These are phyloP conservation scores for Paecilomyces dactylethromorphus DNA, from an alignment of 2,329 filamentous ascomycete species.

Conservation along the genomic window DNA sequence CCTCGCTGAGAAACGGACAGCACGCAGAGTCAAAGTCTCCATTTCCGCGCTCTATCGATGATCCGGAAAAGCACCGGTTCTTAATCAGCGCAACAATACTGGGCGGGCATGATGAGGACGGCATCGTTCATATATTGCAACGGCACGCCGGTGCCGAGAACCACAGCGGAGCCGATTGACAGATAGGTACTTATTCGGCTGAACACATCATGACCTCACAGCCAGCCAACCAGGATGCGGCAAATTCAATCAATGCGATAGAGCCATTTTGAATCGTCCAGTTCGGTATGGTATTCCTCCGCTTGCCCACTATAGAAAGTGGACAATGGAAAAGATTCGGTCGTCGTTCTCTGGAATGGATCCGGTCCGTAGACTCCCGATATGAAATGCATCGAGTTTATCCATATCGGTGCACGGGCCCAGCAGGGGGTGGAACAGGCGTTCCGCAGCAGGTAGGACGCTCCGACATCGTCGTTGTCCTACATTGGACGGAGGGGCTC, in stretches of 20 bases:
- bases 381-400: not conserved
- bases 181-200: not conserved
- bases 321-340: not conserved
- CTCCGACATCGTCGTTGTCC: not conserved
- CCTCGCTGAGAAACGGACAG: not conserved
- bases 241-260: not conserved
- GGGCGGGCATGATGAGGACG: not conserved
- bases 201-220: slow-evolving; percentile 12
- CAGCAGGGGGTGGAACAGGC: too few relatives aligned
- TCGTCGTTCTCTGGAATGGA: not conserved
- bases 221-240: not conserved
- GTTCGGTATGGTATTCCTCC: not conserved
- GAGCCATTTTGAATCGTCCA: not conserved
- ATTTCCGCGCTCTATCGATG: not conserved
- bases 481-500: not conserved
- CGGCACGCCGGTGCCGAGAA: not conserved
- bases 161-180: not conserved
- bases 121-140: not conserved
- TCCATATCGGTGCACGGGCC: not conserved
- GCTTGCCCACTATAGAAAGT: not conserved
- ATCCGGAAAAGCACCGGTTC: not conserved
- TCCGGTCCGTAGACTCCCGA: not conserved
- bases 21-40: not conserved
- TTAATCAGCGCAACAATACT: not conserved
- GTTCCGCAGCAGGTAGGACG: not conserved